A percentile compares a stretch with the other conserved stretches of the same genome.
These are phyloP conservation scores for Gossypium arboreum DNA, from an alignment of 345 rosid species.

Conservation along the genomic window DNA sequence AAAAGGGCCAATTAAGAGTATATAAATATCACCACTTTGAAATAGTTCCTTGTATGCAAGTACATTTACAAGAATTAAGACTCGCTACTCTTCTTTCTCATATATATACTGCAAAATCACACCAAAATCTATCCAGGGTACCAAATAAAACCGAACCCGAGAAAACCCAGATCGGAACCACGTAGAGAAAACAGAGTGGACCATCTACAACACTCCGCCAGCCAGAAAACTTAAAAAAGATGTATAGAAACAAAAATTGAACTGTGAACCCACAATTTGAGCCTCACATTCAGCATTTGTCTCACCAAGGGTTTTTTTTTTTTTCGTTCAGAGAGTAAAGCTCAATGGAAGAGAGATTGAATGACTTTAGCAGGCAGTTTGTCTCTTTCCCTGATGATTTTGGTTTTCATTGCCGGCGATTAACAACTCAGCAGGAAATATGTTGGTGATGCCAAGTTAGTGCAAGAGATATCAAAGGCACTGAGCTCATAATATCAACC, in stretches of 20 bases:
- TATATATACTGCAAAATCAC: not conserved
- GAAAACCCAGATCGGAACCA: not conserved
- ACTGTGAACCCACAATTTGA: not conserved
- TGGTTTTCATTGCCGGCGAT: not conserved
- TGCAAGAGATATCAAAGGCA: not conserved
- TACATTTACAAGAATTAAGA: not conserved
- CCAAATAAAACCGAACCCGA: not conserved
- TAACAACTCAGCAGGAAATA: not conserved
- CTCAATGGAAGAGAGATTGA: not conserved
- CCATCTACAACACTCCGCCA: not conserved
- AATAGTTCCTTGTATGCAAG: not conserved
- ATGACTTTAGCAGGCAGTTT: not conserved
- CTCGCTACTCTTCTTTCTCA: not conserved
- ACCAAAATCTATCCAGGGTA: not conserved
- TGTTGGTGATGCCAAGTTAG: not conserved
- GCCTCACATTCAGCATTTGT: not conserved
- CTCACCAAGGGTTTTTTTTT: not conserved
- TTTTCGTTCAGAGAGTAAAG: not conserved
- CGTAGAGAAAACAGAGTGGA: not conserved
- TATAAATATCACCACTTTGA: not conserved
- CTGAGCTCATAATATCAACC: not conserved
- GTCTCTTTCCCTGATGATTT: not conserved
- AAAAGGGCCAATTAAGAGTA: not conserved
- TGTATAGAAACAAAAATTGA: not conserved
- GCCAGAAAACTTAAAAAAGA: not conserved